A percentile compares a stretch with the other conserved stretches of the same genome.
phyloP scores from a whole-genome alignment of 768 basidiomycete species.

The Chalciporus chontae region DNA sequence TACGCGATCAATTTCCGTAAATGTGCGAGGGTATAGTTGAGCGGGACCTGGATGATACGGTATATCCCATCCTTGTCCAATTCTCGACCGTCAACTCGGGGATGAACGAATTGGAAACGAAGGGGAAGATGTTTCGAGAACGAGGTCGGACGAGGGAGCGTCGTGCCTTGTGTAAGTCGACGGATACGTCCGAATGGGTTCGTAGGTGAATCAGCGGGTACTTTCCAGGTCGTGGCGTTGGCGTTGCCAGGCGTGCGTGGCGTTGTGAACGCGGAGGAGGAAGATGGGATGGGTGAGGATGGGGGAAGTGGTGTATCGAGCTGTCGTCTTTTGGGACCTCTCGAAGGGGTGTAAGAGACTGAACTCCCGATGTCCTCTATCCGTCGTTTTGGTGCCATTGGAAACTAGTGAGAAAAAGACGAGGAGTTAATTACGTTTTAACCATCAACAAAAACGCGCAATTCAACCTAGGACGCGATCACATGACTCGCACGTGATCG shows the following conservation, averaged over 20 bases:
- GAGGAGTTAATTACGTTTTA: too few species aligned
- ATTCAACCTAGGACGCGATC: too few species aligned
- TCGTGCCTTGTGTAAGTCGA: slow-evolving; percentile 35
- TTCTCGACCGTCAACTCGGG: slow-evolving; percentile 22
- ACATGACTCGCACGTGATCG: too few species aligned
- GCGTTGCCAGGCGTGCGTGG: slow-evolving; percentile 38
- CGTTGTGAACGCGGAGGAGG: slow-evolving; percentile 25
- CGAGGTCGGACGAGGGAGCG: slow-evolving; percentile 41
- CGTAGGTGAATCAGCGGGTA: slow-evolving; percentile 63
- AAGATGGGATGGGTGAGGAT: slow-evolving; percentile 28
- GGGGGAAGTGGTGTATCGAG: slow-evolving; percentile 21
- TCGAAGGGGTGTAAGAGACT: slow-evolving; percentile 28
- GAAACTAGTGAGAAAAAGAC: too few species aligned
- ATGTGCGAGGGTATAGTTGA: slow-evolving; percentile 66
- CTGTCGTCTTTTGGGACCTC: slow-evolving; percentile 27
- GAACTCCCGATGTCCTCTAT: too few species aligned
- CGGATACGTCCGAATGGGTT: slow-evolving; percentile 66
- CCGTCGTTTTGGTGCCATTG: too few species aligned
- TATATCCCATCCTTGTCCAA: slow-evolving; percentile 47
- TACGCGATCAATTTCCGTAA: slow-evolving; percentile 60
- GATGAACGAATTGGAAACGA: slow-evolving; percentile 56
- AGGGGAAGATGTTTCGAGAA: slow-evolving; percentile 62
- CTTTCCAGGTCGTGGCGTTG: slow-evolving; percentile 38
- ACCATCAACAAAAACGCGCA: too few species aligned
- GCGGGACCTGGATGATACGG: slow-evolving; percentile 65